Evolutionary conservation across 495 filamentous ascomycete genomes (phyloP), one percentile per base, ranked within the genome.

Genomic region (Penicillium flavigenum): DNA sequence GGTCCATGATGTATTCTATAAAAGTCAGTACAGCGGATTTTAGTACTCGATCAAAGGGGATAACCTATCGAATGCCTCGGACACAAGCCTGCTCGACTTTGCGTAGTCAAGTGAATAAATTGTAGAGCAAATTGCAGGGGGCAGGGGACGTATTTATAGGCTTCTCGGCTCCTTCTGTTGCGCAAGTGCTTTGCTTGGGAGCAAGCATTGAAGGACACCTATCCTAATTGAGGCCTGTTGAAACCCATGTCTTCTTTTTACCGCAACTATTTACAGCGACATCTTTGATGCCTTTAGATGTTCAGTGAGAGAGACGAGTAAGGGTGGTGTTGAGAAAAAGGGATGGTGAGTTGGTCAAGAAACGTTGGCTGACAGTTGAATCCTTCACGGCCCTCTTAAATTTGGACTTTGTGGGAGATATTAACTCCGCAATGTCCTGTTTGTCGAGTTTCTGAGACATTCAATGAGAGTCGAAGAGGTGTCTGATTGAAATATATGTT

Each of bases 101-200:
- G 32, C 17, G 11, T 10, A 51, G 12, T 51, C 17, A 26, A 39
- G 32, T 16, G 19, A 39, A 51, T 51, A 8, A 51, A 51, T 16
- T n/a, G 19, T 51, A 51, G 48, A 51, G 48, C 32, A 39, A 24
- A 24, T 48, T 48, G 29, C 48, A 9, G 19, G 48, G 32, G 32
- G 31, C 6, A 38, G 34, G 39, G 48, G 17, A 39, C 48, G 20
- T 38, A 38, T 51, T 26, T 38, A 51, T 51, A 51, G 48, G 17
- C 32, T 38, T 39, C 48, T 51, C 17, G 12, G 48, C 32, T 51
- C 4, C 29, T 49, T 36, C 31, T 19, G 1, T 24, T 49, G 2
- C n/a, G n/a, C 5, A 11, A 31, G 22, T 24, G 22, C 22, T 24
- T 24, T 24, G 22, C 43, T 49, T 20, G 29, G 8, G 12, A 36